Base-by-base conservation (phyloP, 192 early-diverging fungal species). In the Coemansia sp. region DNA sequence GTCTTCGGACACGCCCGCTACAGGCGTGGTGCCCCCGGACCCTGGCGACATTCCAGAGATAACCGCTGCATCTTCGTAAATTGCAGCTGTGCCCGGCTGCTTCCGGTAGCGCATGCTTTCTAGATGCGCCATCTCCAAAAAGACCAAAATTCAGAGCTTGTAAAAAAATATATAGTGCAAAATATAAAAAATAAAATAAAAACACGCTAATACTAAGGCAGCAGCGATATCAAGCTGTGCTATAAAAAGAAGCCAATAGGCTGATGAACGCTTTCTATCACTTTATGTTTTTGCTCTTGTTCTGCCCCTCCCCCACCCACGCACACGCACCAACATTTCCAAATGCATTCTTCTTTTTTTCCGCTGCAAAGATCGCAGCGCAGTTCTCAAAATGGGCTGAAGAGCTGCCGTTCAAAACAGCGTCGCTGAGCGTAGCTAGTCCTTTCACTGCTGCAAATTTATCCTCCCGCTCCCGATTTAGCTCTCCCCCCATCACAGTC, bases 81-180 rank as follows among this genome's bases (percentile, higher is more conserved):
- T 61, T 4, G 64, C 77, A 42, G 60, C 47, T n/a, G 68, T 63
- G 13, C 77, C 77, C 30, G 77, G 77, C 72, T 80, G 77, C 60
- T 70, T 74, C 65, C 77, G 72, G 62, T 73, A 80, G 72, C 77
- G 77, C 77, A 80, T 80, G 49, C 65, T 80, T 55, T 80, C 77
- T 56, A 74, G 62, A 65, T 80, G 72, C 65, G 77, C 71, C 77
- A 80, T 80, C 64, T 61, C 47, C 24, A 14, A 10, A n/a, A 27
- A 46, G 8, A 22, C 35, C 20, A 34, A 9, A 23, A 19, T 50
- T 50, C 20, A 50, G 48, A 50, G n/a, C n/a, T n/a, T n/a, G n/a
- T n/a, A 28, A 16, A 14, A 52, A 23, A 52, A 52, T 19, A 52
- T 28, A 52, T 8, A 52, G 11, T 28, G 14, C 4, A n/a, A 13